These are phyloP conservation scores for Limnanthes douglasii DNA, from an alignment of 345 rosid genomes.

Conservation along the genomic window DNA sequence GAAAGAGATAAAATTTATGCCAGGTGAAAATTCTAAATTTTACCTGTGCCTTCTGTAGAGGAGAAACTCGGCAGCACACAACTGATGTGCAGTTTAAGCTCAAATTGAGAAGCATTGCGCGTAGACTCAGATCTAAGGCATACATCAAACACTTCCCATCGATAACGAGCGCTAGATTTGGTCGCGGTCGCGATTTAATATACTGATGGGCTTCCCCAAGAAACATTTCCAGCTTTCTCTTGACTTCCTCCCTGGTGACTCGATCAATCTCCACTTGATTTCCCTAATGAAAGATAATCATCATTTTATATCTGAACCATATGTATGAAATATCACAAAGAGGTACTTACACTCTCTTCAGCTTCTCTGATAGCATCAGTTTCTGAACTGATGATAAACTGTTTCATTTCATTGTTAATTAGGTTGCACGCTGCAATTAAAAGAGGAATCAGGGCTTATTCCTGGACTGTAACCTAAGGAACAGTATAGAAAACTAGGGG, in stretches of 20 bases:
- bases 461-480: too few species aligned
- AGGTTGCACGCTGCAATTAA: constrained; percentile 84
- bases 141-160: constrained; percentile 98
- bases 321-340: constrained; percentile 3
- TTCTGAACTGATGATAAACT: constrained; percentile 87
- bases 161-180: constrained; percentile 75
- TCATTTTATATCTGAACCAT: constrained; percentile 2
- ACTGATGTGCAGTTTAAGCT: constrained; percentile 95
- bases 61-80: constrained; percentile 99
- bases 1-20: too few species aligned
- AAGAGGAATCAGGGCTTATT: constrained; percentile 5
- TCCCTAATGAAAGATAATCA: constrained; percentile 35
- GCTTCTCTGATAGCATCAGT: constrained; percentile 76
- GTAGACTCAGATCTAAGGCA: constrained; percentile 82
- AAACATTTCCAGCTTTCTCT: constrained; percentile 52
- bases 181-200: constrained; percentile 41
- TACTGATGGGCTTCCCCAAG: constrained; percentile 71
- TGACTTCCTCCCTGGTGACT: constrained; percentile 79
- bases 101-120: constrained; percentile 71
- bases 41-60: constrained; percentile 99
- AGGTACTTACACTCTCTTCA: constrained; percentile 66
- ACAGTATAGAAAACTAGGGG: too few species aligned
- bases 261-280: constrained; percentile 89
- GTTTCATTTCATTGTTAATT: constrained; percentile 92
- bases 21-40: too few species aligned